Evolutionary conservation across 768 basidiomycete genomes (phyloP).

Genomic region (Trametes sanguinea): DNA sequence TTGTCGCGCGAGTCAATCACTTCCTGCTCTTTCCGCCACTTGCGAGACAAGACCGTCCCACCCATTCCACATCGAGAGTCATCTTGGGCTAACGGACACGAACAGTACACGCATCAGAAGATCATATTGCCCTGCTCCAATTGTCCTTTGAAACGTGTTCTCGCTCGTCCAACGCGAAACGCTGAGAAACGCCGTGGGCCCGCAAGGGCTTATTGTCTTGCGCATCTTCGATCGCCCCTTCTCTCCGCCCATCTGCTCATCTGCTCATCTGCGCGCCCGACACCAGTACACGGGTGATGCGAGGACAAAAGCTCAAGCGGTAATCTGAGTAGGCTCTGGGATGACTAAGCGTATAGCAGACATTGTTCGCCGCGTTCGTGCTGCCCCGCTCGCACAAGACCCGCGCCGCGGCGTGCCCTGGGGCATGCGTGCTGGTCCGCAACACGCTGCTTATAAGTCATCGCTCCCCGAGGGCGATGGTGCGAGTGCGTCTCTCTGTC

Average conservation of each 20-base stretch:
- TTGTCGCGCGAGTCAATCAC: conserved; percentile 19
- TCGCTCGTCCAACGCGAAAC: neutral
- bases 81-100: neutral
- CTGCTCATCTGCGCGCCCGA: conserved; percentile 1
- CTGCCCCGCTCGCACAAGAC: conserved; percentile 18
- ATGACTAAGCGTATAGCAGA: conserved; percentile 21
- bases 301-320: conserved; percentile 16
- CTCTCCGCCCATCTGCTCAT: neutral
- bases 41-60: conserved; percentile 13
- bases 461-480: neutral
- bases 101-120: conserved; percentile 11
- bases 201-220: conserved; percentile 12
- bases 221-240: conserved; percentile 18
- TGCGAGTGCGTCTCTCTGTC: neutral
- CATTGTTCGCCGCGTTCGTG: conserved; percentile 19
- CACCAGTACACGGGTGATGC: neutral
- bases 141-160: conserved; percentile 17
- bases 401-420: conserved; percentile 1
- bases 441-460: neutral
- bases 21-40: conserved; percentile 7
- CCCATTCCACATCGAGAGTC: conserved; percentile 1
- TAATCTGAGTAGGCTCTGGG: conserved; percentile 4
- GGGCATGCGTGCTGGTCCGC: neutral
- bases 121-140: neutral
- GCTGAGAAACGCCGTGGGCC: neutral